These are phyloP conservation scores for Xylaria sp. DNA, from an alignment of 2,329 filamentous ascomycete species.

Conservation along the genomic window DNA sequence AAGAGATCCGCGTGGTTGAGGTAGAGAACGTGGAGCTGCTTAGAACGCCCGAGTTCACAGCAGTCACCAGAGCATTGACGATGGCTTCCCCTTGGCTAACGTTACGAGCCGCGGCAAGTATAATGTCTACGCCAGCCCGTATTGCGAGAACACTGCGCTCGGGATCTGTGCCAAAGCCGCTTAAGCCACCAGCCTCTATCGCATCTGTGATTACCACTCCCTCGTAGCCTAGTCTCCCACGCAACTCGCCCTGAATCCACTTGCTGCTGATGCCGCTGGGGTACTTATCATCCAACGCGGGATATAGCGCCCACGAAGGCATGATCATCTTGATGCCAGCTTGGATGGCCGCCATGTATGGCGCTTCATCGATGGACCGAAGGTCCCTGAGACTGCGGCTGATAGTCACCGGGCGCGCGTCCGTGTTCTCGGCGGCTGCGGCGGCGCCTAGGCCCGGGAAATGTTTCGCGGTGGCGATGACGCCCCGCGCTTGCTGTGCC, in stretches of 20 bases:
- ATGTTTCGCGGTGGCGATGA: conserved; percentile 23
- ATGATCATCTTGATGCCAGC: conserved; percentile 24
- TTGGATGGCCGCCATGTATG: conserved; percentile 15
- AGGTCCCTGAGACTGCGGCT: conserved; percentile 17
- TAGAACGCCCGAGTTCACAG: conserved; percentile 13
- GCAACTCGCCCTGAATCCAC: conserved; percentile 22
- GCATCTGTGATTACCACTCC: conserved; percentile 21
- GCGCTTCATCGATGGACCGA: conserved; percentile 19
- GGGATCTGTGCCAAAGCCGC: conserved; percentile 14
- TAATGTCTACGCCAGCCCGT: conserved; percentile 15
- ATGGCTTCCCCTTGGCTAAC: conserved; percentile 16
- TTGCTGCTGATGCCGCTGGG: conserved; percentile 23
- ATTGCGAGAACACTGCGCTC: conserved; percentile 13
- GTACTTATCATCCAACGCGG: conserved; percentile 15
- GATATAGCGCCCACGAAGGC: conserved; percentile 25
- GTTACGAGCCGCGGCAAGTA: conserved; percentile 16
- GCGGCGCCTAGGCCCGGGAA: conserved; percentile 23
- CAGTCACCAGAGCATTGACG: conserved; percentile 10
- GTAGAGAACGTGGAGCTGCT: conserved; percentile 14
- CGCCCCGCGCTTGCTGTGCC: conserved; percentile 16
- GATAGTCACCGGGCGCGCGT: conserved; percentile 17
- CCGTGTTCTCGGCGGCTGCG: conserved; percentile 13
- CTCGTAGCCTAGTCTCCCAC: conserved; percentile 9
- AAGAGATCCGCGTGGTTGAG: conserved; percentile 9
- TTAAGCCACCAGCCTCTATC: conserved; percentile 20